Base-by-base conservation (phyloP, 1,284 basidiomycete genomes). In the Trichosporon coremiiforme region DNA sequence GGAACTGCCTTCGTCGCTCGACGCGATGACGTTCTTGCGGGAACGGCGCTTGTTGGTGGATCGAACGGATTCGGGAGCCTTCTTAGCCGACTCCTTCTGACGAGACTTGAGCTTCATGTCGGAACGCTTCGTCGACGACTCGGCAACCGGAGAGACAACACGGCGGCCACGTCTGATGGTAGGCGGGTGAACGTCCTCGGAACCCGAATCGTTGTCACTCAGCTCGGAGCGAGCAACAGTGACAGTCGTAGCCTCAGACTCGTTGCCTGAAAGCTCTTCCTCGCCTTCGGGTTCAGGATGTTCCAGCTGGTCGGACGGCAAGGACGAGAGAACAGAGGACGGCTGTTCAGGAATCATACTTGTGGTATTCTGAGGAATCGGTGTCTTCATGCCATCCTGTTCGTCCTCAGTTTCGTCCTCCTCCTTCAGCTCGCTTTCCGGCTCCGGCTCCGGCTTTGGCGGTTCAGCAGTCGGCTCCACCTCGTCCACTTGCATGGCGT, bases 241-340 rank as follows among this genome's bases (percentile, higher is more conserved):
- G 33, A 74, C 71, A 4, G 78, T 76, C 4, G 80, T 81, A 10
- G 78, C 77, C 41, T 79, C 77, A 0, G 77, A 78, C 20, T 73
- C 73, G n/a, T 75, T 57, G 8, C 76, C 79, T 8, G 75, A 74
- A 25, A 72, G 73, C 10, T 65, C 36, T 10, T 73, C 70, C 22
- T 65, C 66, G 45, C 75, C 70, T 17, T 72, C 69, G 6, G 57
- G 57, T 2, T 62, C 57, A 15, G 57, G 57, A 35, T 68, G 64
- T 20, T 64, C 57, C 2, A 22, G 41, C 33, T 55, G 29, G 22
- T 68, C 66, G n/a, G 65, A 64, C 1, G 67, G 70, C 22, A 73
- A 10, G 2, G 72, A 73, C 1, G 72, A 73, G 5, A 73, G 70
- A 0, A 63, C 66, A 0, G 72, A 73, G 1, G 72, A 73, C 0